Conservation (phyloP, 805 yeast genomes). For the Metschnikowia hibisci region DNA sequence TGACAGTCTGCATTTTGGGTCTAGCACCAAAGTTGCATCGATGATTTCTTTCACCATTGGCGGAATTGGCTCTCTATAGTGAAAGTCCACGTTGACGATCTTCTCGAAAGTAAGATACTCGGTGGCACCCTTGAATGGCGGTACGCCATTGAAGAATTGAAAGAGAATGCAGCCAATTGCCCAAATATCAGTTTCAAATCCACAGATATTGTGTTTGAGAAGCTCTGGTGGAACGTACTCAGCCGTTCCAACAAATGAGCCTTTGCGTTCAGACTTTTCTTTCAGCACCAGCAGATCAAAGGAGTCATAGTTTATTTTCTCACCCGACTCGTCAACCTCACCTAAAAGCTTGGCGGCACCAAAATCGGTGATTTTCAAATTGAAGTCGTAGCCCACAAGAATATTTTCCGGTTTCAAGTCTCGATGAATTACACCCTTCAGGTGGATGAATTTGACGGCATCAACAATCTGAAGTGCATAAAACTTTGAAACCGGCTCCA, state of each 20-base stretch:
- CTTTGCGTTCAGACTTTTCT: constrained; percentile 24
- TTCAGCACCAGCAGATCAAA: constrained; percentile 27
- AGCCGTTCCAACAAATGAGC: constrained; percentile 95
- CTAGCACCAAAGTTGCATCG: constrained; percentile 31
- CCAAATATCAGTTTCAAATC: constrained; percentile 87
- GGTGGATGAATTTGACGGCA: constrained; percentile 84
- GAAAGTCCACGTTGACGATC: constrained; percentile 72
- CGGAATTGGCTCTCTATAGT: constrained; percentile 37
- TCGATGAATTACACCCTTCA: constrained; percentile 85
- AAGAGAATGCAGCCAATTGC: constrained; percentile 86
- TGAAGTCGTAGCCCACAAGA: constrained; percentile 77
- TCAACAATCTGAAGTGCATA: constrained; percentile 87
- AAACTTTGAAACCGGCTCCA: constrained; percentile 71
- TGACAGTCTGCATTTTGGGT: constrained; percentile 30
- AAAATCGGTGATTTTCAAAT: constrained; percentile 89
- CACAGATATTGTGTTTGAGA: constrained; percentile 70
- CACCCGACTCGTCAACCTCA: constrained; percentile 30
- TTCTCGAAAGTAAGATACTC: constrained; percentile 87
- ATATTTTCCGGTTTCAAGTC: constrained; percentile 95
- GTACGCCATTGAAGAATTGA: constrained; percentile 78
- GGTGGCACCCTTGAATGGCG: constrained; percentile 85
- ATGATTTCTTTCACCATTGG: constrained; percentile 27
- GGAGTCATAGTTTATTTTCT: constrained; percentile 30
- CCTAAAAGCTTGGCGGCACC: constrained; percentile 89
- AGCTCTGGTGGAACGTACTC: constrained; percentile 95